Evolutionary conservation across 345 rosid species (phyloP).

Genomic region (Jatropha curcas): DNA sequence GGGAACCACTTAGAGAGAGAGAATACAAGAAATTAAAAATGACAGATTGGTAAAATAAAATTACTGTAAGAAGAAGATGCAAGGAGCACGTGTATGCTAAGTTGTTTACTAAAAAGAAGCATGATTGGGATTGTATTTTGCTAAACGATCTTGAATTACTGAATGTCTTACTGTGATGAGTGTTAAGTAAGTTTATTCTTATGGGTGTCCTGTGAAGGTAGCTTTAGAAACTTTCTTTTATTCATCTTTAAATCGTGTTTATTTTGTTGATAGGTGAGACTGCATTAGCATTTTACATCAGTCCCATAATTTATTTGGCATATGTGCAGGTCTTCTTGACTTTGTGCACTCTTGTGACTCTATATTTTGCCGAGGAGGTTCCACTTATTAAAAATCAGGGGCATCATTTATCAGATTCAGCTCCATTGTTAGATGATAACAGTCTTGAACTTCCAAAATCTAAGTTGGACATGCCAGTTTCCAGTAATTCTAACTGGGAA

Average conservation of each 20-base stretch:
- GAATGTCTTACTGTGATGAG: background rate
- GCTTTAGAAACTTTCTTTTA: background rate
- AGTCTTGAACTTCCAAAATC: conserved; percentile 48
- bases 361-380: conserved; percentile 85
- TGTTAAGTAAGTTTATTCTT: too few relatives aligned
- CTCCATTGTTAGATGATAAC: conserved; percentile 75
- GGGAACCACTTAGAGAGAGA: background rate
- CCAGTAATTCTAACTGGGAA: conserved; percentile 34
- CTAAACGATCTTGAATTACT: background rate
- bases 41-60: background rate
- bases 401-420: conserved; percentile 58
- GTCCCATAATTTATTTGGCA: background rate
- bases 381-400: conserved; percentile 52
- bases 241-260: background rate
- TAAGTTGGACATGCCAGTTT: conserved; percentile 33
- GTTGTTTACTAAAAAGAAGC: background rate
- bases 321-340: conserved; percentile 77
- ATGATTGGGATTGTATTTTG: background rate
- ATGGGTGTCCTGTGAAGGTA: background rate
- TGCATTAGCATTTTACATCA: background rate
- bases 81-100: background rate
- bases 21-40: background rate
- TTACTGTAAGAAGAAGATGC: background rate
- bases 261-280: background rate
- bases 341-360: conserved; percentile 75